Percentiles rank a stretch among this genome's conserved stretches.
phyloP scores from a whole-genome alignment of 257 asterid genomes.

The Nicotiana obtusifolia region DNA sequence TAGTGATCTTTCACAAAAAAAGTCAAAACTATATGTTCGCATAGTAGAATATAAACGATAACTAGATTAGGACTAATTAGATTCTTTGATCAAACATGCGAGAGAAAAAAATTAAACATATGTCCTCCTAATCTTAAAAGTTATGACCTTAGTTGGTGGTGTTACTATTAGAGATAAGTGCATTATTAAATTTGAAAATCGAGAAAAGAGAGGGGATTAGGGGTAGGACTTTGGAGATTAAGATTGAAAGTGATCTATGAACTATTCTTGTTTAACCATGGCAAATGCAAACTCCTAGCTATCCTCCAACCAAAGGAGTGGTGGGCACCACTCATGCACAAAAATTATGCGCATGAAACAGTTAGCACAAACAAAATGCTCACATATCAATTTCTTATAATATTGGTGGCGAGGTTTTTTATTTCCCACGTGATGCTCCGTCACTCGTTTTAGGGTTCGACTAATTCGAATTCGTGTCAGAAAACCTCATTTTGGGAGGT shows the following conservation, averaged over 20 bases:
- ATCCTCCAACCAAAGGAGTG: conserved; percentile 12
- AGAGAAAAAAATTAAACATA: neutral
- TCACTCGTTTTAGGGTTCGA: no score
- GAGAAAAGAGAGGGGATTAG: neutral
- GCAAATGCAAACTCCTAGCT: conserved; percentile 1
- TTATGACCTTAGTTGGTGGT: conserved; percentile 6
- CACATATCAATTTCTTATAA: no score
- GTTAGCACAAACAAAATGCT: conserved; percentile 46
- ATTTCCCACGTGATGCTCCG: no score
- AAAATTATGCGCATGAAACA: conserved; percentile 63
- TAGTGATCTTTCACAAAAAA: neutral
- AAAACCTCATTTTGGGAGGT: no score
- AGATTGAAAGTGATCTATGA: conserved; percentile 10
- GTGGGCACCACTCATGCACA: conserved; percentile 45
- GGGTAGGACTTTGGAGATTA: conserved; percentile 12
- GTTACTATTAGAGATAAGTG: neutral
- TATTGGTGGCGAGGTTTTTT: no score
- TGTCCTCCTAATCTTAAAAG: neutral
- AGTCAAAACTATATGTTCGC: neutral
- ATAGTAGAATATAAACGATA: neutral
- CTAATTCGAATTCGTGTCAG: no score
- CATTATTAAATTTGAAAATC: neutral
- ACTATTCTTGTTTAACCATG: conserved; percentile 5
- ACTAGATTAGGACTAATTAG: neutral
- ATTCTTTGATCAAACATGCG: neutral